These are phyloP conservation scores for Nicotiana obtusifolia DNA, from an alignment of 257 asterid genomes.

Conservation along the genomic window DNA sequence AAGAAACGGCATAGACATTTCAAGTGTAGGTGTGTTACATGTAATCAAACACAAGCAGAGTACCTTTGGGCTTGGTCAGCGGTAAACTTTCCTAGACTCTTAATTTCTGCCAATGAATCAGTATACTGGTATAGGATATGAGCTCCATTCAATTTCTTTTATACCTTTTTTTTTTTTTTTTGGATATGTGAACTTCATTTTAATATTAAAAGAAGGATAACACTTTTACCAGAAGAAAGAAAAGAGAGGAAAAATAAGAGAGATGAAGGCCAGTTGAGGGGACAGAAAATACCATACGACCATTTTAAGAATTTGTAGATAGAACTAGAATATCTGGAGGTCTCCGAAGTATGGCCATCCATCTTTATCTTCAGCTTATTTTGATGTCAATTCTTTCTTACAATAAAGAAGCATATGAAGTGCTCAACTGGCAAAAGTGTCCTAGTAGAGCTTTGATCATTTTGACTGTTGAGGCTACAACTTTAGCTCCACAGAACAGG, in stretches of 20 bases:
- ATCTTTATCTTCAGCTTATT: background rate
- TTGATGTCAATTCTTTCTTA: background rate
- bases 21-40: background rate
- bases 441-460: background rate
- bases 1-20: background rate
- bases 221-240: background rate
- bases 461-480: background rate
- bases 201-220: background rate
- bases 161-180: background rate
- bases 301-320: background rate
- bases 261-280: background rate
- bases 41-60: background rate
- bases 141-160: background rate
- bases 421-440: no score
- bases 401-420: no score
- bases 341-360: background rate
- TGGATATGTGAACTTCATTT: background rate
- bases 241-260: background rate
- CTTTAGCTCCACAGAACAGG: slow-evolving; percentile 6
- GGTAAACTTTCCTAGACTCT: background rate
- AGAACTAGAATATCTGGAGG: background rate
- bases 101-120: background rate
- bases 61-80: background rate
- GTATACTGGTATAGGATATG: background rate
- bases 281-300: background rate